Evolutionary conservation across 2,329 filamentous ascomycete species (phyloP).

Genomic region (Hypoxylon sp.): DNA sequence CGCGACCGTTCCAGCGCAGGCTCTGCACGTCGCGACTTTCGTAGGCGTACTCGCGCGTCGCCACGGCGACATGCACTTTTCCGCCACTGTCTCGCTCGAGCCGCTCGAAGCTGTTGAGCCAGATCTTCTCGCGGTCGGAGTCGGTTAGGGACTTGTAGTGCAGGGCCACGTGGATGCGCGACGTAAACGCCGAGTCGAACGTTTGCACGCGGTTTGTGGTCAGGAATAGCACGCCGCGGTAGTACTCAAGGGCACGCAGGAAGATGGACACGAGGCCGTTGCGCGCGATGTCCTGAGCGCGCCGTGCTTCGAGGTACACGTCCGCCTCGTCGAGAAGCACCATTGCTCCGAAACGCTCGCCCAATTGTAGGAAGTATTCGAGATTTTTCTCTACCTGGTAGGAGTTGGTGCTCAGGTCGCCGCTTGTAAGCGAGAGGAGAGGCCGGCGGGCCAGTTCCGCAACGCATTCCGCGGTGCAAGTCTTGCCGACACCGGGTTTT

Average conservation of each 20-base stretch:
- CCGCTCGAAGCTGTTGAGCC: conserved; percentile 62
- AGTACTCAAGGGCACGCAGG: conserved; percentile 66
- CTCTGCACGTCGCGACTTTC: conserved; percentile 54
- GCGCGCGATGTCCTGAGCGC: conserved; percentile 58
- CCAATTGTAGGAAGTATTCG: conserved; percentile 63
- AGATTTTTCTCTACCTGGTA: conserved; percentile 59
- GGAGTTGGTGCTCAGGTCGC: conserved; percentile 60
- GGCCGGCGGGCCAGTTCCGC: conserved; percentile 65
- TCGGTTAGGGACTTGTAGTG: conserved; percentile 60
- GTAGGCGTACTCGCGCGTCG: conserved; percentile 58
- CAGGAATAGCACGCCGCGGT: conserved; percentile 64
- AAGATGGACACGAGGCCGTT: conserved; percentile 65
- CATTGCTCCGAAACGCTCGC: conserved; percentile 64
- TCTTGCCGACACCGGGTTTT: conserved; percentile 69
- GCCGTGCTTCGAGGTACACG: conserved; percentile 69
- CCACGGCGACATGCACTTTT: conserved; percentile 55
- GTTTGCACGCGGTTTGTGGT: conserved; percentile 64
- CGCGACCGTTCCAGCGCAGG: conserved; percentile 56
- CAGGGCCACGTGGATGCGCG: conserved; percentile 64
- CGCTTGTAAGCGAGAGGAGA: conserved; percentile 64
- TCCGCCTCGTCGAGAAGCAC: conserved; percentile 72
- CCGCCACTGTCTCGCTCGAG: conserved; percentile 58
- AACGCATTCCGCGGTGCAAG: conserved; percentile 68
- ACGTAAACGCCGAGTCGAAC: conserved; percentile 64
- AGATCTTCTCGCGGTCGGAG: conserved; percentile 60